These are phyloP conservation scores for Neopestalotiopsis rosae DNA, from an alignment of 2,329 filamentous ascomycete genomes.

Conservation along the genomic window DNA sequence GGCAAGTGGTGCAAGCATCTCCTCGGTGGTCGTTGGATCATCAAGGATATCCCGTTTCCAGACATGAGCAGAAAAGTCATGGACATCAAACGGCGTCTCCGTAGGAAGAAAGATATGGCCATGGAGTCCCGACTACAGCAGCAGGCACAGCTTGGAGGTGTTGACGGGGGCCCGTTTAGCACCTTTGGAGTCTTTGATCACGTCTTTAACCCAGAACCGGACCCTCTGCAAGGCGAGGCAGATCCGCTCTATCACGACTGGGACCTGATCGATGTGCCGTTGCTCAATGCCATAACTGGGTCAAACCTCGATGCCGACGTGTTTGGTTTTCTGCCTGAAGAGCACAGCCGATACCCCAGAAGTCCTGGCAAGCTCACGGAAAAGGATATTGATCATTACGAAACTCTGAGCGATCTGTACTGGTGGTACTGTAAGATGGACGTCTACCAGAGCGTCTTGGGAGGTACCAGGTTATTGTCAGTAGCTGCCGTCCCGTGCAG, in stretches of 20 bases:
- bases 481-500: conserved; percentile 40
- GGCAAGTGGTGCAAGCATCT: conserved; percentile 95
- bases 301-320: conserved; percentile 58
- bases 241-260: conserved; percentile 36
- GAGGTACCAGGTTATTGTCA: conserved; percentile 85
- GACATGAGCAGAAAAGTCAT: conserved; percentile 76
- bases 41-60: conserved; percentile 81
- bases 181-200: conserved; percentile 15
- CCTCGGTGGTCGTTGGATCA: conserved; percentile 79
- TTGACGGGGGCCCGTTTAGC: conserved; percentile 9
- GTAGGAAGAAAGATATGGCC: conserved; percentile 26
- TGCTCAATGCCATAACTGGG: conserved; percentile 53
- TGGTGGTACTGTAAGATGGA: conserved; percentile 99
- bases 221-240: conserved; percentile 27
- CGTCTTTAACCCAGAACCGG: background rate
- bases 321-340: conserved; percentile 47
- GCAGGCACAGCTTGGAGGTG: background rate
- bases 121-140: conserved; percentile 30
- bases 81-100: conserved; percentile 56
- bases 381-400: conserved; percentile 78
- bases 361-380: conserved; percentile 46
- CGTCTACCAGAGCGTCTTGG: conserved; percentile 86
- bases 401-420: conserved; percentile 83
- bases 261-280: conserved; percentile 42
- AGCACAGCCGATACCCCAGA: conserved; percentile 32